A percentile compares a stretch with the other conserved stretches of the same genome.
phyloP scores from a whole-genome alignment of 1,284 basidiomycete species.

The Microbotryum lychnidis-dioicae region DNA sequence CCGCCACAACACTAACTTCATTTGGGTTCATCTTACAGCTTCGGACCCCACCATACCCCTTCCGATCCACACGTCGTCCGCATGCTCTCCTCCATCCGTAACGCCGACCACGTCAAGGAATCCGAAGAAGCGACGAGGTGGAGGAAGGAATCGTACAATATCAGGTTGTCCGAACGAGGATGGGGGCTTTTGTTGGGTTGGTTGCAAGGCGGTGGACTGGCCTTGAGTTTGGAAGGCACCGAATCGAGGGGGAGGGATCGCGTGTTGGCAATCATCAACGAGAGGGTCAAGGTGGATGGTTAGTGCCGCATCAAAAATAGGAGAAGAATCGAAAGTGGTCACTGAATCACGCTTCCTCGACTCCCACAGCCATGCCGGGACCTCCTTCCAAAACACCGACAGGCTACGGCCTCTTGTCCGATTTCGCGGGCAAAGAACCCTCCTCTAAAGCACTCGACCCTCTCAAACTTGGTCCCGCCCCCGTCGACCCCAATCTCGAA shows the following conservation, averaged over 20 bases:
- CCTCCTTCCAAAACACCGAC: slow-evolving; percentile 10
- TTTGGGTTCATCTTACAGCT: slow-evolving; percentile 10
- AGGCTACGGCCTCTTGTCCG: slow-evolving; percentile 6
- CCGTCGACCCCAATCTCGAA: slow-evolving; percentile 66
- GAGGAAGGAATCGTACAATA: slow-evolving; percentile 78
- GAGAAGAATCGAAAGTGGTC: background rate
- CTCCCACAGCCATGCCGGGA: slow-evolving; percentile 22
- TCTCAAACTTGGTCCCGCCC: slow-evolving; percentile 73
- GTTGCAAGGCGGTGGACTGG: slow-evolving; percentile 83
- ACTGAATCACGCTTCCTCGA: background rate
- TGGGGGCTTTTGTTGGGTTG: slow-evolving; percentile 89
- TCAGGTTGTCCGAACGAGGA: slow-evolving; percentile 84
- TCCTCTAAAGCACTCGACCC: slow-evolving; percentile 1
- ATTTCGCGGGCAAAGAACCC: slow-evolving; percentile 1
- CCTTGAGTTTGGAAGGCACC: slow-evolving; percentile 61
- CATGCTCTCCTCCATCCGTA: slow-evolving; percentile 69
- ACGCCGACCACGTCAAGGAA: slow-evolving; percentile 65
- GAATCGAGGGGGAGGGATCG: slow-evolving; percentile 60
- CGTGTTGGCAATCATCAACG: slow-evolving; percentile 89
- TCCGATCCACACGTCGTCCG: slow-evolving; percentile 65
- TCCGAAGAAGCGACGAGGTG: slow-evolving; percentile 71
- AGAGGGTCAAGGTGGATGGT: slow-evolving; percentile 86
- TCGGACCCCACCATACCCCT: slow-evolving; percentile 31
- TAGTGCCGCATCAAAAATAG: slow-evolving; percentile 33
- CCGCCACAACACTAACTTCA: no score